A percentile compares a stretch with the other conserved stretches of the same genome.
These are phyloP conservation scores for Trametes gibbosa DNA, from an alignment of 768 basidiomycete species.

Conservation along the genomic window DNA sequence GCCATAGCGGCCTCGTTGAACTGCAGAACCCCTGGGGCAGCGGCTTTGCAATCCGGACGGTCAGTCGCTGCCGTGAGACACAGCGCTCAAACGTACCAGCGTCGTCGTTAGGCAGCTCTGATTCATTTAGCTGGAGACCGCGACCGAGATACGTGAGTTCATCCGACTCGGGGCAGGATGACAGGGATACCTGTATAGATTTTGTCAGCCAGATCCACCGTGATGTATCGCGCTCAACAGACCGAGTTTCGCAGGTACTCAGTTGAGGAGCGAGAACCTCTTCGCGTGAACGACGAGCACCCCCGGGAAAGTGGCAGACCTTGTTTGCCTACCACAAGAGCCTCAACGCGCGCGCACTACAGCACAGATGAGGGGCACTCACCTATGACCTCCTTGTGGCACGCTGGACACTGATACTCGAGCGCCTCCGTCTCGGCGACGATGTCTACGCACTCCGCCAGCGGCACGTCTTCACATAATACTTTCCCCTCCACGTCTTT, in stretches of 20 bases:
- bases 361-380: constrained; percentile 26
- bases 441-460: constrained; percentile 60
- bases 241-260: constrained; percentile 97
- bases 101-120: constrained; percentile 59
- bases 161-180: constrained; percentile 56
- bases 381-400: constrained; percentile 74
- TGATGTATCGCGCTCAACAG: background rate
- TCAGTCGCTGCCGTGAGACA: background rate
- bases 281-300: constrained; percentile 87
- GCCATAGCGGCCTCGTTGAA: constrained; percentile 75
- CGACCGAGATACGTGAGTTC: constrained; percentile 61
- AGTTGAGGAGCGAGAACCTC: constrained; percentile 93
- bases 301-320: constrained; percentile 85
- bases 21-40: constrained; percentile 45
- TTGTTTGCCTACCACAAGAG: constrained; percentile 50
- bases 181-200: constrained; percentile 74
- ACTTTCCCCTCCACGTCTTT: constrained; percentile 60
- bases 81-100: constrained; percentile 27
- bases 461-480: constrained; percentile 57
- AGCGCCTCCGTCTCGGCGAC: constrained; percentile 60
- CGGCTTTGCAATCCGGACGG: constrained; percentile 4
- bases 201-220: background rate
- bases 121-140: constrained; percentile 59
- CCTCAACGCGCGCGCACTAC: background rate
- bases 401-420: constrained; percentile 80